A percentile compares a stretch with the other conserved stretches of the same genome.
Conservation (phyloP, 2,329 filamentous ascomycete genomes). For the Penicillium freii region DNA sequence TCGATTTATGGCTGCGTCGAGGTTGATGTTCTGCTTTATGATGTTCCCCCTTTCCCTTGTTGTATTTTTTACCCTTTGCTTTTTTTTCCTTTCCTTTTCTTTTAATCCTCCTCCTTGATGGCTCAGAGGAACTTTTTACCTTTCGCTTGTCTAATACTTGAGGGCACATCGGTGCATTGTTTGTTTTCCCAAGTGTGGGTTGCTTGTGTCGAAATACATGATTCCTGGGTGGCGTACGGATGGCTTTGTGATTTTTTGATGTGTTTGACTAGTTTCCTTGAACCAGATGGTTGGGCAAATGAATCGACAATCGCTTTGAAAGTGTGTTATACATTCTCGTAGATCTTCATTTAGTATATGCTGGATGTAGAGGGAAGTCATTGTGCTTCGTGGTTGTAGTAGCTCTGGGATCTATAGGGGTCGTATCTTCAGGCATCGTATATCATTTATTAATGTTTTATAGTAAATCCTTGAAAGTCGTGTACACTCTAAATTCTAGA, state of each 20-base stretch:
- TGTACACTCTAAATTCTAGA: constrained; percentile 11
- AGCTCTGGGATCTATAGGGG: neutral
- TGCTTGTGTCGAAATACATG: constrained; percentile 26
- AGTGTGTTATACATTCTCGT: neutral
- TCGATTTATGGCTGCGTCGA: constrained; percentile 19
- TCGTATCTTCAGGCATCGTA: neutral
- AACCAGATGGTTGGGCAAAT: constrained; percentile 18
- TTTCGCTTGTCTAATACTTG: constrained; percentile 31
- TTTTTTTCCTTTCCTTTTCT: constrained; percentile 6
- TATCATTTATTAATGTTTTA: neutral
- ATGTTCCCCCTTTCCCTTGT: constrained; percentile 18
- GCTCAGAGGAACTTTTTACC: constrained; percentile 8
- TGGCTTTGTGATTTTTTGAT: constrained; percentile 20
- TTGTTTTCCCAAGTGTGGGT: constrained; percentile 14
- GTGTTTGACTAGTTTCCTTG: constrained; percentile 21
- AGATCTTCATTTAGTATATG: neutral
- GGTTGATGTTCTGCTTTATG: constrained; percentile 24
- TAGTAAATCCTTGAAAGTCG: neutral
- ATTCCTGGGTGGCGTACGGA: constrained; percentile 25
- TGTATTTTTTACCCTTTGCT: constrained; percentile 22
- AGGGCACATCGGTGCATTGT: constrained; percentile 22
- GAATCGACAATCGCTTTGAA: constrained; percentile 15
- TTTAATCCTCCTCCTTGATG: constrained; percentile 16
- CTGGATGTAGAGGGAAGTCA: neutral
- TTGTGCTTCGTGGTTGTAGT: neutral